Base-by-base conservation (phyloP, 177 flowering plant genomes). In the Vitis hybrid region DNA sequence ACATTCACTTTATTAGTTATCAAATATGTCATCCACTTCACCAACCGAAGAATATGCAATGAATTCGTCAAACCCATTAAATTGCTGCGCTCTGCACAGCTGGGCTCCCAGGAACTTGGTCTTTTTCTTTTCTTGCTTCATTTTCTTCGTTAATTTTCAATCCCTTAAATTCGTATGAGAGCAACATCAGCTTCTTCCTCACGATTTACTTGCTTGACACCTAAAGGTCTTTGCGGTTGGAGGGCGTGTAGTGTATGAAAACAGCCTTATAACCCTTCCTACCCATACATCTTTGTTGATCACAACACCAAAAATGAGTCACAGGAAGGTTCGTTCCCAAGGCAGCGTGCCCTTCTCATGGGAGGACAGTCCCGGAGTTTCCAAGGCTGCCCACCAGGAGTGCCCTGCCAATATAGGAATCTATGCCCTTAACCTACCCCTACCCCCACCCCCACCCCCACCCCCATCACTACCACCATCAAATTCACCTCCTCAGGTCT, bases 311-410 rank as follows among this genome's bases (percentile, higher is more conserved):
- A 70, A 21, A 21, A 88, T 82, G 87, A 80, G 73, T 51, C 83
- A 82, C 51, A 78, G 78, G 55, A 84, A 80, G 70, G 81, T 76
- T 62, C 70, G 71, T 55, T 81, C 88, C 13, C 77, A 72, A 59
- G 82, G 85, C 32, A 83, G 51, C 18, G 74, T 89, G 18, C 89
- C 93, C 75, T 89, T 89, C 62, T 82, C 91, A 6, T 87, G 91
- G 91, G 91, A 87, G 76, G 76, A 83, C 70, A 62, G 68, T 57
- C 93, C 90, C 0, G 91, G 93, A 4, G 57, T 89, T 21, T 75
- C 81, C 50, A 89, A 83, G 73, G 62, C 58, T 64, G 70, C 40
- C 13, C 55, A 66, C 60, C 62, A 70, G 10, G 77, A 71, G 13
- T 15, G 19, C 60, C 75, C 72, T 32, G 21, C 4, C 16, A 51